A percentile compares a stretch with the other conserved stretches of the same genome.
These are phyloP conservation scores for Pythium sukuiense DNA, from an alignment of 352 stramenopile species.

Conservation along the genomic window DNA sequence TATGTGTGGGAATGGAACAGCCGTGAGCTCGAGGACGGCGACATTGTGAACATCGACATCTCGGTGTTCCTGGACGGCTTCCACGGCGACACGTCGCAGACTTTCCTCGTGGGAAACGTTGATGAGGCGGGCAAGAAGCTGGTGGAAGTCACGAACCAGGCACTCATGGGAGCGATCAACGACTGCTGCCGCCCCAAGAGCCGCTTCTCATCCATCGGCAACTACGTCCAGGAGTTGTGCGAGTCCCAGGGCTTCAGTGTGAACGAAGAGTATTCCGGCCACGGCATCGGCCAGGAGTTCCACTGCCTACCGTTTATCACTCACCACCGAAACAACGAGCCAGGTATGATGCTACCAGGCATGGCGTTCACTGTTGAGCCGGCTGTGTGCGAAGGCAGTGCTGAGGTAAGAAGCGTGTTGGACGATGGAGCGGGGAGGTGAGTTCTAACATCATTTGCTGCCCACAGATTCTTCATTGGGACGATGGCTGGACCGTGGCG, in stretches of 20 bases:
- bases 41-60: slow-evolving; percentile 98
- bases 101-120: slow-evolving; percentile 93
- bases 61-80: slow-evolving; percentile 93
- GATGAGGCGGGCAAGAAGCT: slow-evolving; percentile 86
- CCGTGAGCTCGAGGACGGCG: slow-evolving; percentile 85
- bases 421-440: background rate
- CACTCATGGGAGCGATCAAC: slow-evolving; percentile 85
- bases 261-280: slow-evolving; percentile 93
- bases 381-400: slow-evolving; percentile 92
- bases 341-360: slow-evolving; percentile 83
- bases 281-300: slow-evolving; percentile 96
- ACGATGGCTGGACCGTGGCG: slow-evolving; percentile 96
- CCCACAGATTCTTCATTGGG: slow-evolving; percentile 86
- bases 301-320: slow-evolving; percentile 95
- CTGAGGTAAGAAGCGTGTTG: slow-evolving; percentile 51
- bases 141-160: slow-evolving; percentile 87
- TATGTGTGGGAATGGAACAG: slow-evolving; percentile 17
- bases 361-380: slow-evolving; percentile 99
- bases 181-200: slow-evolving; percentile 89
- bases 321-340: slow-evolving; percentile 85
- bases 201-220: slow-evolving; percentile 94
- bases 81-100: slow-evolving; percentile 98
- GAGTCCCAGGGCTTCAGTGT: slow-evolving; percentile 76
- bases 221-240: slow-evolving; percentile 91
- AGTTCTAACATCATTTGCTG: background rate